phyloP scores from a whole-genome alignment of 164 flowering plant genomes.

The Platanus orientalis region DNA sequence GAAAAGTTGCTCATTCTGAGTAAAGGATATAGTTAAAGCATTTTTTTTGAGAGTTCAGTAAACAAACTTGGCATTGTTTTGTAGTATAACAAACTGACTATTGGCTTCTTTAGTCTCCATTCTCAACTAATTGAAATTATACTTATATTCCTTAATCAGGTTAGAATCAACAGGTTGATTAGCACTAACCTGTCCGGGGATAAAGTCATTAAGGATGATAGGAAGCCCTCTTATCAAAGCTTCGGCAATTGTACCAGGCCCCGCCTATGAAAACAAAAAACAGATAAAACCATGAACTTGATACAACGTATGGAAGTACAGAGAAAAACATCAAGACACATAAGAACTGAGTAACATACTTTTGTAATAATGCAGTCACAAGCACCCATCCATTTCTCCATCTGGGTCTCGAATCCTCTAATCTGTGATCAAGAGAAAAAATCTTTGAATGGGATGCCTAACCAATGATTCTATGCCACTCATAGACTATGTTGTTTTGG shows the following conservation, averaged over 20 bases:
- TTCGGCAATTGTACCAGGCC: conserved; percentile 98
- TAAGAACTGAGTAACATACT: conserved; percentile 32
- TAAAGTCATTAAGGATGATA: conserved; percentile 89
- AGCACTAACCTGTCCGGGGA: conserved; percentile 89
- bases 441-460: background rate
- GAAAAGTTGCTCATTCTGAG: no score
- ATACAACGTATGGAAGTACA: background rate
- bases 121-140: background rate
- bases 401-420: conserved; percentile 85
- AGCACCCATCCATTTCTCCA: conserved; percentile 99
- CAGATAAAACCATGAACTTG: background rate
- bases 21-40: no score
- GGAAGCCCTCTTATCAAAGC: conserved; percentile 96
- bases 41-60: no score
- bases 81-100: no score
- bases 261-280: conserved; percentile 50
- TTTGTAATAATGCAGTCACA: conserved; percentile 97
- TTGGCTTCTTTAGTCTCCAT: background rate
- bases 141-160: background rate
- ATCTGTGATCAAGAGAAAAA: conserved; percentile 35
- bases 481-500: background rate
- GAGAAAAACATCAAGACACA: conserved; percentile 1
- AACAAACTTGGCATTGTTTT: no score
- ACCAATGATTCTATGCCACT: background rate
- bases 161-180: background rate